Conservation (phyloP, 169 alveolate genomes). For the Plasmodium relictum region DNA sequence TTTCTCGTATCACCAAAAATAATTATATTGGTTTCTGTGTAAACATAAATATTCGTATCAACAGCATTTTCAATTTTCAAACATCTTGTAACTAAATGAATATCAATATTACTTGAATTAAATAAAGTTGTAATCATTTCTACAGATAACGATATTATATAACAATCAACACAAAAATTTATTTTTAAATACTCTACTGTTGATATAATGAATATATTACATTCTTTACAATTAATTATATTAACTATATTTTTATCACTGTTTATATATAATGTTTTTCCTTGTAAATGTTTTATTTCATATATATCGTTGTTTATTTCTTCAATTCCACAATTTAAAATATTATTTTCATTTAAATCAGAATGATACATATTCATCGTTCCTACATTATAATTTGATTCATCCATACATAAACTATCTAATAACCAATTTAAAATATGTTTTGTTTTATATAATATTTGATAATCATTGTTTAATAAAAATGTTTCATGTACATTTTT, state of each 20-base stretch:
- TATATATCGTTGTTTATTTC: conserved; percentile 29
- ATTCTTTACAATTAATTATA: conserved; percentile 64
- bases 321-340: conserved; percentile 8
- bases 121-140: conserved; percentile 59
- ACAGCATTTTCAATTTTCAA: conserved; percentile 58
- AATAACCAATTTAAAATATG: conserved; percentile 34
- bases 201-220: conserved; percentile 51
- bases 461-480: conserved; percentile 21
- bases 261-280: conserved; percentile 33
- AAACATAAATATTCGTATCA: conserved; percentile 59
- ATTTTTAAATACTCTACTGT: conserved; percentile 45
- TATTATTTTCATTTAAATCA: background rate
- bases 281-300: conserved; percentile 23
- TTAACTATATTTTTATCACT: conserved; percentile 36
- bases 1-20: conserved; percentile 72
- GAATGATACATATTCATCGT: background rate
- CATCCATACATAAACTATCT: conserved; percentile 11
- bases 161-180: conserved; percentile 29
- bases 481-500: conserved; percentile 57
- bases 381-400: background rate
- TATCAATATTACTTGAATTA: conserved; percentile 34
- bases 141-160: conserved; percentile 24
- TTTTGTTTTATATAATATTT: conserved; percentile 53
- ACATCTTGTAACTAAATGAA: conserved; percentile 60
- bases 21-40: conserved; percentile 66